phyloP scores from a whole-genome alignment of 805 yeast species.

The Metschnikowia noctiluminum region DNA sequence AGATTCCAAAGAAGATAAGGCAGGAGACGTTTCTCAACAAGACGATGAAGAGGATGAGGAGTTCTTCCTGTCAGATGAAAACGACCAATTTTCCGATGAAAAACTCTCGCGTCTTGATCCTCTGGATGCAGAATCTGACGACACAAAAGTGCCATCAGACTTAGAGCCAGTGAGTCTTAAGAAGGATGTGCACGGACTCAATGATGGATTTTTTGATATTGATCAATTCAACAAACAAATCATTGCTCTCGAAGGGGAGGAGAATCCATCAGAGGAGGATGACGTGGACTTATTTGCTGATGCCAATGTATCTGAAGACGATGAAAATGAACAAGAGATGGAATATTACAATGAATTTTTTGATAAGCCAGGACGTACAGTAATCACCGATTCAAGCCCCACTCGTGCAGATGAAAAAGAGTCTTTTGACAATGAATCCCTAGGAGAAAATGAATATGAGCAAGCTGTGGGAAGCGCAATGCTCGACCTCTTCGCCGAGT shows the following conservation, averaged over 20 bases:
- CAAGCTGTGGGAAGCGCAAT: constrained; percentile 58
- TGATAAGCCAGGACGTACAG: constrained; percentile 39
- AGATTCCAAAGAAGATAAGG: constrained; percentile 13
- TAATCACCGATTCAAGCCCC: constrained; percentile 6
- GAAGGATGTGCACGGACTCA: constrained; percentile 62
- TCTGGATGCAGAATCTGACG: constrained; percentile 20
- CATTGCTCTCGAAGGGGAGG: constrained; percentile 57
- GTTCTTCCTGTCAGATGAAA: constrained; percentile 13
- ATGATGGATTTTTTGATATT: constrained; percentile 80
- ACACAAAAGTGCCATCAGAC: constrained; percentile 11
- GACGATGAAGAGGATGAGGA: constrained; percentile 9
- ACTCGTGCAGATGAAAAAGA: constrained; percentile 38
- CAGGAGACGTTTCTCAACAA: constrained; percentile 12
- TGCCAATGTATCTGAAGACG: constrained; percentile 33
- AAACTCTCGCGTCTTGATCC: constrained; percentile 1
- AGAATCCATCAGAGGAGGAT: constrained; percentile 35
- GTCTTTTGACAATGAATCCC: constrained; percentile 22
- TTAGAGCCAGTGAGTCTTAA: constrained; percentile 12
- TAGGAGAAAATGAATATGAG: constrained; percentile 60
- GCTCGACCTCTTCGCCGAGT: constrained; percentile 55
- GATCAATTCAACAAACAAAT: constrained; percentile 79
- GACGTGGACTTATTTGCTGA: constrained; percentile 42
- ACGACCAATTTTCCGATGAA: constrained; percentile 19
- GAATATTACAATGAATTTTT: constrained; percentile 67
- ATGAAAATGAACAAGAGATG: constrained; percentile 41